phyloP scores from a whole-genome alignment of 805 yeast genomes.

The Cephaloascus fragrans region DNA sequence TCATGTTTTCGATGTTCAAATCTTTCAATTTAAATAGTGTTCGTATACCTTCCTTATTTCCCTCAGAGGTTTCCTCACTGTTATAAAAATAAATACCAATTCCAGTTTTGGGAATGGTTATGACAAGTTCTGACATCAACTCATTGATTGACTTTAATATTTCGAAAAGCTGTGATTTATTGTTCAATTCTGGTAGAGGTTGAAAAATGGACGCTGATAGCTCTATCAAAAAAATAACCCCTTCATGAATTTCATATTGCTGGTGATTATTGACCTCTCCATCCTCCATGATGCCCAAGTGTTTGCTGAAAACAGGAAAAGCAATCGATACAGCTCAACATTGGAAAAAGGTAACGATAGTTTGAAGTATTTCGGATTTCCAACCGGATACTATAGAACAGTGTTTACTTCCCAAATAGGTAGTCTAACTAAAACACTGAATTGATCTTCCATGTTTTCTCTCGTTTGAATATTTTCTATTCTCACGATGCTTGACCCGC shows the following conservation, averaged over 20 bases:
- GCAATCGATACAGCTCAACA: too few species aligned
- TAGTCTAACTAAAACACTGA: too few species aligned
- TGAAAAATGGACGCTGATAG: background rate
- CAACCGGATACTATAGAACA: too few species aligned
- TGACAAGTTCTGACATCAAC: constrained; percentile 57
- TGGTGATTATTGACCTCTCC: background rate
- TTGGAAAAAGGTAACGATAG: too few species aligned
- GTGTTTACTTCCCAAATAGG: too few species aligned
- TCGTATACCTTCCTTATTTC: constrained; percentile 32
- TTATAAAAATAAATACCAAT: constrained; percentile 64
- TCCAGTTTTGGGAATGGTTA: constrained; percentile 59
- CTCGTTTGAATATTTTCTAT: too few species aligned
- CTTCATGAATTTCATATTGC: background rate
- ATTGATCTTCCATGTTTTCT: too few species aligned
- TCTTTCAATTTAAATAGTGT: constrained; percentile 43
- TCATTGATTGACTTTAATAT: constrained; percentile 43
- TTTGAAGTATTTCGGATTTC: too few species aligned
- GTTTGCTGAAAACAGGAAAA: too few species aligned
- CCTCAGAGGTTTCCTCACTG: constrained; percentile 22
- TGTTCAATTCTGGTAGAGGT: background rate
- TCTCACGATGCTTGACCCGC: too few species aligned
- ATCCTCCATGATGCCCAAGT: too few species aligned
- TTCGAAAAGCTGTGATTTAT: background rate
- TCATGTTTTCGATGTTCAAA: constrained; percentile 49
- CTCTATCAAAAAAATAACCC: background rate